Percentiles rank a stretch among this genome's conserved stretches.
Conservation (phyloP, 1,284 basidiomycete species). For the Cutaneotrichosporon cyanovorans region DNA sequence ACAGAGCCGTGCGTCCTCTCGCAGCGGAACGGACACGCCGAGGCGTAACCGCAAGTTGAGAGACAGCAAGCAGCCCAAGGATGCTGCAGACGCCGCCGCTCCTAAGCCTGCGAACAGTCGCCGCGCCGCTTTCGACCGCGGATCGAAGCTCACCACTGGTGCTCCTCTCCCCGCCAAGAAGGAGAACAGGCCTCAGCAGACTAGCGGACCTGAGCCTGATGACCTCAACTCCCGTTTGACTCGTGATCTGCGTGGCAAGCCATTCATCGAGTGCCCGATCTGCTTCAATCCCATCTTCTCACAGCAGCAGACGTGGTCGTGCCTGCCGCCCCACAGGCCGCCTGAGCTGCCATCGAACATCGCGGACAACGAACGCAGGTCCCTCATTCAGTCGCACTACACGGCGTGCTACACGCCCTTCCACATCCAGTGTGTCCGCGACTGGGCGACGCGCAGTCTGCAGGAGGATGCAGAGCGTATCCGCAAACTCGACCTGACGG, state of each 20-base stretch:
- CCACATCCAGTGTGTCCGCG: slow-evolving; percentile 54
- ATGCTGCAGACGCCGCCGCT: not conserved
- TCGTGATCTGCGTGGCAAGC: slow-evolving; percentile 33
- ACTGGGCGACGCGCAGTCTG: slow-evolving; percentile 67
- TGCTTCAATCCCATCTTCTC: slow-evolving; percentile 44
- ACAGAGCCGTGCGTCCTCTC: not conserved
- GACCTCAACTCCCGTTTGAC: slow-evolving; percentile 40
- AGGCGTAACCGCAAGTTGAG: slow-evolving; percentile 4
- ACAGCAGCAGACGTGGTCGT: slow-evolving; percentile 43
- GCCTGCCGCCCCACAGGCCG: slow-evolving; percentile 28
- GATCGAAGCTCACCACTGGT: slow-evolving; percentile 13
- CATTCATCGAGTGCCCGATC: slow-evolving; percentile 45
- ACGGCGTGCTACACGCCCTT: slow-evolving; percentile 45
- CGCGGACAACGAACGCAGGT: slow-evolving; percentile 18
- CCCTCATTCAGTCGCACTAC: slow-evolving; percentile 55
- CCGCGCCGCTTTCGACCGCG: slow-evolving; percentile 35
- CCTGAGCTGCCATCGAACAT: slow-evolving; percentile 14
- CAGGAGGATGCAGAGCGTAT: slow-evolving; percentile 51
- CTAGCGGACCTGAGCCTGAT: slow-evolving; percentile 30
- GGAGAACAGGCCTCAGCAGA: slow-evolving; percentile 11
- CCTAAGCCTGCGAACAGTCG: slow-evolving; percentile 14
- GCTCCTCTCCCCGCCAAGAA: slow-evolving; percentile 11
- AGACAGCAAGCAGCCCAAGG: slow-evolving; percentile 1
- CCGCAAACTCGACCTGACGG: slow-evolving; percentile 30
- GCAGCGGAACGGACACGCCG: too few relatives aligned